Conservation (phyloP, 2,329 filamentous ascomycete genomes). For the Beauveria caledonica region DNA sequence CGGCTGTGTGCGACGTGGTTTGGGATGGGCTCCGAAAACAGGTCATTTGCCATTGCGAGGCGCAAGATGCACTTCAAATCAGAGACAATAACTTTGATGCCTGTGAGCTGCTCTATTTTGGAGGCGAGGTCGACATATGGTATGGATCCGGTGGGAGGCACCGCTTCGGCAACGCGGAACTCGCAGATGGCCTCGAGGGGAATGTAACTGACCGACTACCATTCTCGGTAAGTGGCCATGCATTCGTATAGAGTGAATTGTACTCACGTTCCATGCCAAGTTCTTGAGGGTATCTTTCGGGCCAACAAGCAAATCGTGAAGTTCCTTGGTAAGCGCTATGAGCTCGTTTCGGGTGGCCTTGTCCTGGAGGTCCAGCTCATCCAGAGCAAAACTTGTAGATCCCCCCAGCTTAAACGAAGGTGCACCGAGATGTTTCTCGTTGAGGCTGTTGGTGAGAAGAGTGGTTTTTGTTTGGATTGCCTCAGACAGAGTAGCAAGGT, state of each 20-base stretch:
- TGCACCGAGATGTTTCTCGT: conserved; percentile 15
- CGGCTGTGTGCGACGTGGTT: conserved; percentile 33
- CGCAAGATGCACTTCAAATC: conserved; percentile 30
- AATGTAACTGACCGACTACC: conserved; percentile 20
- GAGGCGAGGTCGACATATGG: conserved; percentile 20
- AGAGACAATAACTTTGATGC: conserved; percentile 26
- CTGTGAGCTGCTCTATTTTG: conserved; percentile 26
- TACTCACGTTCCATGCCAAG: conserved; percentile 8
- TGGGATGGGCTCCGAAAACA: conserved; percentile 30
- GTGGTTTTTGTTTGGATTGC: conserved; percentile 16
- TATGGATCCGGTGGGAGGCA: conserved; percentile 20
- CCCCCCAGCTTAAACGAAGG: conserved; percentile 16
- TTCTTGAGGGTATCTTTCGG: conserved; percentile 14
- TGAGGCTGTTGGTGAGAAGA: conserved; percentile 13
- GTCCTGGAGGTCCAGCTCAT: not conserved
- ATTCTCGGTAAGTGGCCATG: not conserved
- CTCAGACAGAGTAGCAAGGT: conserved; percentile 14
- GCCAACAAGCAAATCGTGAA: conserved; percentile 17
- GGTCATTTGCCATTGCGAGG: conserved; percentile 29
- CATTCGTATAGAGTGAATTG: too few relatives aligned
- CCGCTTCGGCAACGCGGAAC: conserved; percentile 23
- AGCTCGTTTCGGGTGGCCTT: conserved; percentile 14
- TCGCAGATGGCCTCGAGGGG: conserved; percentile 24
- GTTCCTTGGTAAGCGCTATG: conserved; percentile 16
- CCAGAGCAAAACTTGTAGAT: conserved; percentile 15